Percentiles rank a stretch among this genome's conserved stretches.
These are phyloP conservation scores for Candida dubliniensis DNA, from an alignment of 1,139 yeast genomes.

Conservation along the genomic window DNA sequence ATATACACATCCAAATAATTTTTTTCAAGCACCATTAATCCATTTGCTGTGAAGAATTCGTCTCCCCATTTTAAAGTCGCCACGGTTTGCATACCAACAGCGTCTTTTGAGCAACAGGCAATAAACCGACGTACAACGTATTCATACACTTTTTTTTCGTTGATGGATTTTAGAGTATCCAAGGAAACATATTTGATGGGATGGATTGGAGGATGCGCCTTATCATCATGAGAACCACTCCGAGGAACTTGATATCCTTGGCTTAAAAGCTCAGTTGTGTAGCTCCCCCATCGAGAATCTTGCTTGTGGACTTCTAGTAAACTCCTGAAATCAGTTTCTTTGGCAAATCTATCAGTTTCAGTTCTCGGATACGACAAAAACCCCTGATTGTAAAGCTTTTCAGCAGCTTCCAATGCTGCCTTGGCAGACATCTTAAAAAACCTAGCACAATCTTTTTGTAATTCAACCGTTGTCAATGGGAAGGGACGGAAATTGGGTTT, in stretches of 20 bases:
- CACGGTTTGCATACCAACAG: conserved; percentile 69
- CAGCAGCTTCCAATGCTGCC: conserved; percentile 79
- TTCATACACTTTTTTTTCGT: conserved; percentile 77
- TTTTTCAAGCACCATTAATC: conserved; percentile 66
- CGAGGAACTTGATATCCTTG: conserved; percentile 61
- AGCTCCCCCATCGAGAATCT: conserved; percentile 50
- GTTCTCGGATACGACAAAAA: conserved; percentile 95
- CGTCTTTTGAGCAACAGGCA: conserved; percentile 92
- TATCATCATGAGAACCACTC: conserved; percentile 80
- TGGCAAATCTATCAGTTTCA: conserved; percentile 87
- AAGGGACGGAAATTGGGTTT: conserved; percentile 79
- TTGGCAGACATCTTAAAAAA: conserved; percentile 80
- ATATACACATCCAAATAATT: conserved; percentile 81
- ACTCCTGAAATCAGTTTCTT: conserved; percentile 63
- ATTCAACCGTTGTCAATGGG: conserved; percentile 93
- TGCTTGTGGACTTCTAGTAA: conserved; percentile 61
- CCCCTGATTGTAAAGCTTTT: conserved; percentile 80
- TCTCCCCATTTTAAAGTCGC: conserved; percentile 73
- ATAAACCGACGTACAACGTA: conserved; percentile 82
- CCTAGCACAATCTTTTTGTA: conserved; percentile 83
- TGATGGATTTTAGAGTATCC: conserved; percentile 35
- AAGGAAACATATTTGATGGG: conserved; percentile 61
- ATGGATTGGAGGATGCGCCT: conserved; percentile 98
- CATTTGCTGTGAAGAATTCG: conserved; percentile 69
- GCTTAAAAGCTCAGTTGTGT: conserved; percentile 35